These are phyloP conservation scores for Suillus occidentalis DNA, from an alignment of 768 basidiomycete genomes.

Conservation along the genomic window DNA sequence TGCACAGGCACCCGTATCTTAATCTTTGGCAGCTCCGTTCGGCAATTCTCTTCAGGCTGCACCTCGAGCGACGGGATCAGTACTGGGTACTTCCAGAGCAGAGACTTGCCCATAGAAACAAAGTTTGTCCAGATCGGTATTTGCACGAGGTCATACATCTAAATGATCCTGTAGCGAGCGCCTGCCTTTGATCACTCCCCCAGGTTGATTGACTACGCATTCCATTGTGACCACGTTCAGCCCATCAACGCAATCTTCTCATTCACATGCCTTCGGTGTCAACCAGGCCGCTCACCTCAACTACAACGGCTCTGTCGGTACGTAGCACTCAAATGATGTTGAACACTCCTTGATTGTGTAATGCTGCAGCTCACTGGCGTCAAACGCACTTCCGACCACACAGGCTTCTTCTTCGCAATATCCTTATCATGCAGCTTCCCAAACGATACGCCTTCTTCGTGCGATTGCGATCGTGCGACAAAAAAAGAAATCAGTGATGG, in stretches of 20 bases:
- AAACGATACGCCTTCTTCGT: slow-evolving; percentile 11
- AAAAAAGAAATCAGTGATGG: too few species aligned
- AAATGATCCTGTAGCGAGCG: slow-evolving; percentile 45
- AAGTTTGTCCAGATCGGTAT: slow-evolving; percentile 25
- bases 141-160: not conserved
- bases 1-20: not conserved
- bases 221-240: slow-evolving; percentile 25
- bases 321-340: slow-evolving; percentile 24
- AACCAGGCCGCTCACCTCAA: slow-evolving; percentile 22
- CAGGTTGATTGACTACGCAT: slow-evolving; percentile 28
- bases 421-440: slow-evolving; percentile 28
- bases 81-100: slow-evolving; percentile 12
- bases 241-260: slow-evolving; percentile 24
- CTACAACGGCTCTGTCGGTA: slow-evolving; percentile 47
- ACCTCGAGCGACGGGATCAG: slow-evolving; percentile 18
- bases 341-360: not conserved
- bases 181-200: slow-evolving; percentile 48
- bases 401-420: slow-evolving; percentile 62
- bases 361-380: slow-evolving; percentile 56
- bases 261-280: slow-evolving; percentile 16
- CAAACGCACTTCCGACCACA: slow-evolving; percentile 68
- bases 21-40: slow-evolving; percentile 13
- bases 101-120: slow-evolving; percentile 11
- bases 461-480: too few species aligned
- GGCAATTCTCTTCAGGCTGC: slow-evolving; percentile 17